These are phyloP conservation scores for Elaeis guineensis DNA, from an alignment of 176 grass and related monocot species.

Conservation along the genomic window DNA sequence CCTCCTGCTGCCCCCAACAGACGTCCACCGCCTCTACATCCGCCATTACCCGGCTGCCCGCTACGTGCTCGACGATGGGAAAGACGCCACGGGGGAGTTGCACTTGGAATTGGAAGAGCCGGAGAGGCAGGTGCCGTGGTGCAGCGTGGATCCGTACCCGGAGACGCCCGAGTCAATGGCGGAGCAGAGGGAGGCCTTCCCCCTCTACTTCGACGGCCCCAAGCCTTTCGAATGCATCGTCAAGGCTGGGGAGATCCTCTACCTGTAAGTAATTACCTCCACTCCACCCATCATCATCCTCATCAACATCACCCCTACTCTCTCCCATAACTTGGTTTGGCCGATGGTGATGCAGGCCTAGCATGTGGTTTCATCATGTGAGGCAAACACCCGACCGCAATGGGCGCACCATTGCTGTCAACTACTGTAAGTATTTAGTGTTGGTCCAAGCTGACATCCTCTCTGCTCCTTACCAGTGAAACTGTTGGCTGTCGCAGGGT, in stretches of 20 bases:
- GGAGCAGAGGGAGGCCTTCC: constrained; percentile 38
- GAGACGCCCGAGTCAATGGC: constrained; percentile 39
- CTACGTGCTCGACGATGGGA: constrained; percentile 28
- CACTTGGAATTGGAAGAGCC: constrained; percentile 58
- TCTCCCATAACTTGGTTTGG: neutral
- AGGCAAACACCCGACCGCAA: constrained; percentile 74
- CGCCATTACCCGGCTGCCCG: constrained; percentile 52
- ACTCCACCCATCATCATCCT: too few relatives aligned
- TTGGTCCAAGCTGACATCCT: neutral
- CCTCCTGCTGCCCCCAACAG: constrained; percentile 66
- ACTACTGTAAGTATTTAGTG: constrained; percentile 45
- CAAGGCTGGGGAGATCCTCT: constrained; percentile 81
- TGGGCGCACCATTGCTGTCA: constrained; percentile 78
- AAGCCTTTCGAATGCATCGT: constrained; percentile 74
- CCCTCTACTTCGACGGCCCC: constrained; percentile 77
- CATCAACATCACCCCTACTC: too few relatives aligned
- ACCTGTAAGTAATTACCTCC: constrained; percentile 28
- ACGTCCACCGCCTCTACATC: constrained; percentile 82
- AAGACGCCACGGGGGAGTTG: constrained; percentile 4
- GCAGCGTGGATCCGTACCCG: constrained; percentile 74
- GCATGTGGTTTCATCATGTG: constrained; percentile 98
- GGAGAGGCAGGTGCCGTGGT: constrained; percentile 65
- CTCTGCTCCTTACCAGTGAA: neutral
- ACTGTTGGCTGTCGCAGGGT: constrained; percentile 31
- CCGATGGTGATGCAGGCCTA: constrained; percentile 38